Evolutionary conservation across 73 alveolate genomes (phyloP), one percentile per base, ranked within the genome.

Genomic region (Paramecium tetraurelia): DNA sequence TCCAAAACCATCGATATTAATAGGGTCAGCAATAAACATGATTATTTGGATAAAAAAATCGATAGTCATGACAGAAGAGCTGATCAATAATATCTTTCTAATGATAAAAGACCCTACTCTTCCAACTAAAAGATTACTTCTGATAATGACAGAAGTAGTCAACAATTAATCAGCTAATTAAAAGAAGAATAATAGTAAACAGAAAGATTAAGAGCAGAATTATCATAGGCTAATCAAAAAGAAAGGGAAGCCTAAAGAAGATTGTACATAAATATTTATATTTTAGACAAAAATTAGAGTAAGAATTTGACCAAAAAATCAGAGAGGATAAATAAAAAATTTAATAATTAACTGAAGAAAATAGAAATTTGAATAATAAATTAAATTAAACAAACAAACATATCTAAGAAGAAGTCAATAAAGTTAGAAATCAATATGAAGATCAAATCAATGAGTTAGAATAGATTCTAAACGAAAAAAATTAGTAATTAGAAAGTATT

Each of bases 31-130:
- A 63, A 63, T 27, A 63, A 63, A 33, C 84, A 63, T 63, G 84
- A 63, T 33, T 63, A 63, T 63, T 33, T 63, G 84, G 84, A 80
- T 40, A 48, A 48, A 24, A 80, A 80, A 80, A 46, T 80, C 46
- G 90, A 48, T 80, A 24, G 75, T 22, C 43, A 44, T 44, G 90
- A 80, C 5, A 80, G 12, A 44, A 41, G 90, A 46, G 46, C 41
- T 63, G 84, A 63, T 27, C 21, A 63, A 63, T 63, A 63, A 18
- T 53, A 33, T 14, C 41, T 40, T 18, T 72, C 40, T 36, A 18
- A 44, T 44, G 90, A 80, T 24, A 80, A 80, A 80, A 44, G 44
- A 80, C 90, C 90, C 0, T 80, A 80, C 16, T 43, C 90, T 31
- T 44, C 76, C 10, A 46, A 46, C 14, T 48, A 80, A 22, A 80